These are phyloP conservation scores for Aureobasidium zeae DNA, from an alignment of 2,329 filamentous ascomycete species.

Conservation along the genomic window DNA sequence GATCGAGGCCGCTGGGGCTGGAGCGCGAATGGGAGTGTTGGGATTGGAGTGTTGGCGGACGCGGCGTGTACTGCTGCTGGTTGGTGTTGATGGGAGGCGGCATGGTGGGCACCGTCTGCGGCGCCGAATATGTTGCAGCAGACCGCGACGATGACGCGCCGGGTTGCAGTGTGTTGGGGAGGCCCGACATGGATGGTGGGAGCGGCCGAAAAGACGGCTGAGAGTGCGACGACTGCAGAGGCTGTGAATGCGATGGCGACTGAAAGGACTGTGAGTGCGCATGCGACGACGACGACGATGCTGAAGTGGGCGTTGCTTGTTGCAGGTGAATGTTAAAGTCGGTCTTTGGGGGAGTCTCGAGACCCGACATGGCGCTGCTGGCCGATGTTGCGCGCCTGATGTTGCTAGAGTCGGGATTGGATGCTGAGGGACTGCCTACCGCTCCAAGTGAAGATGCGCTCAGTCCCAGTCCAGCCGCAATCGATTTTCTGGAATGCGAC, in stretches of 20 bases:
- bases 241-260: no score
- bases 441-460: neutral
- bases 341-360: conserved; percentile 42
- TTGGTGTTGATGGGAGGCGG: conserved; percentile 41
- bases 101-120: conserved; percentile 48
- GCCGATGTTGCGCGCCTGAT: neutral
- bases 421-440: neutral
- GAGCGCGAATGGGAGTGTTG: conserved; percentile 75
- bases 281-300: neutral
- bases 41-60: conserved; percentile 54
- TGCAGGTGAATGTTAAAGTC: conserved; percentile 51
- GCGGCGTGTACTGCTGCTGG: conserved; percentile 51
- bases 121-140: conserved; percentile 45
- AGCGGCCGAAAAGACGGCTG: no score
- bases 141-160: conserved; percentile 31
- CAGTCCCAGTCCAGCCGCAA: conserved; percentile 2
- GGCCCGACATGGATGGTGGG: conserved; percentile 22
- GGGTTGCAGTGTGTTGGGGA: conserved; percentile 54
- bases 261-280: no score
- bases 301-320: conserved; percentile 34
- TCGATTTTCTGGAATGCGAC: conserved; percentile 6
- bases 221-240: neutral
- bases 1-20: conserved; percentile 60
- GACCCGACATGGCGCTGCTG: conserved; percentile 5
- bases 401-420: conserved; percentile 2